Conservation (phyloP, 305 asterid species). For the Striga hermonthica region DNA sequence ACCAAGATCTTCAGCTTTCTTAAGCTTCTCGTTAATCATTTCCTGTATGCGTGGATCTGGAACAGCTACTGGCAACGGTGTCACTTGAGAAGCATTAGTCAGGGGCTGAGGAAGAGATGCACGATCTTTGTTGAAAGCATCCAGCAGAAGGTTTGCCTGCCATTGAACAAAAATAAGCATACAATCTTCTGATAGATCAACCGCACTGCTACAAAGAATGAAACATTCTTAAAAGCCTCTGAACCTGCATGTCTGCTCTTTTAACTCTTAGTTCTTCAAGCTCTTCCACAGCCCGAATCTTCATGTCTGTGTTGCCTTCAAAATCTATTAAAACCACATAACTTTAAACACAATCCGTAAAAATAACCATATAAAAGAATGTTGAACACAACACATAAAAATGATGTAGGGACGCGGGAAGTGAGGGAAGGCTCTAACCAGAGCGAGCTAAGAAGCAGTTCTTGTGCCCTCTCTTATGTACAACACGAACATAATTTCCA, state of each 20-base stretch:
- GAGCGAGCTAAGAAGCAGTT: too few relatives aligned
- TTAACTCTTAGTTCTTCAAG: constrained; percentile 71
- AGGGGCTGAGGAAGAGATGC: constrained; percentile 87
- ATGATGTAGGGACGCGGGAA: background rate
- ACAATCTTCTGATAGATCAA: constrained; percentile 11
- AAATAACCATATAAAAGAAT: background rate
- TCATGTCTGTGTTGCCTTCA: constrained; percentile 83
- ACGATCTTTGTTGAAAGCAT: constrained; percentile 94
- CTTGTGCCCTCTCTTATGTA: background rate
- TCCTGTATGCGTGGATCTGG: constrained; percentile 80
- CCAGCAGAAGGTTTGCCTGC: constrained; percentile 88
- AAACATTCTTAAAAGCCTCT: constrained; percentile 18
- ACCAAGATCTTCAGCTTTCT: constrained; percentile 94
- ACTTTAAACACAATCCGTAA: constrained; percentile 6
- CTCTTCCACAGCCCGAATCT: constrained; percentile 78
- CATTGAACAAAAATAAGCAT: constrained; percentile 29
- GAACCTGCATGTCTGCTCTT: constrained; percentile 90
- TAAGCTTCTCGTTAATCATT: constrained; percentile 80
- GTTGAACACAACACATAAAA: background rate
- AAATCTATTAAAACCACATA: constrained; percentile 46
- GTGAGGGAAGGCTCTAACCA: too few relatives aligned
- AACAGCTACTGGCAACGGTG: constrained; percentile 61
- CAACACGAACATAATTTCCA: background rate
- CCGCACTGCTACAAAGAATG: constrained; percentile 18
- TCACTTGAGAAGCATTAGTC: constrained; percentile 49